Percentiles rank a stretch among this genome's conserved stretches.
These are phyloP conservation scores for Moesziomyces sp. DNA, from an alignment of 1,284 basidiomycete species.

Conservation along the genomic window DNA sequence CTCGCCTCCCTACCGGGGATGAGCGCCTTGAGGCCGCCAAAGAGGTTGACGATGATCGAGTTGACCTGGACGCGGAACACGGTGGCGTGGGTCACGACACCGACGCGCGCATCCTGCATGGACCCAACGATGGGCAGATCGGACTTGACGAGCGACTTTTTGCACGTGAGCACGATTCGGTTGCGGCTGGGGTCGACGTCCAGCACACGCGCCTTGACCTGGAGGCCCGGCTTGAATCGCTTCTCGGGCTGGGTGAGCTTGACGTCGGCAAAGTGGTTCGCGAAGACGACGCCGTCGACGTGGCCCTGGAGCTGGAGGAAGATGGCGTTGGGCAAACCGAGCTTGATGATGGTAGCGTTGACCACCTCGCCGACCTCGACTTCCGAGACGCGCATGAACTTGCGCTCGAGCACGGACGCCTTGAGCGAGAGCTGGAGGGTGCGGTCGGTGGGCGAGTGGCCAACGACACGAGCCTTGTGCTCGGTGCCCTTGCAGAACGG, in stretches of 20 bases:
- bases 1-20: slow-evolving; percentile 71
- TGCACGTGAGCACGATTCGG: slow-evolving; percentile 87
- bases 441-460: slow-evolving; percentile 87
- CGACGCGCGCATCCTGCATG: slow-evolving; percentile 76
- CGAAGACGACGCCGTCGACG: slow-evolving; percentile 88
- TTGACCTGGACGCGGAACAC: slow-evolving; percentile 71
- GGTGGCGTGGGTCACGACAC: slow-evolving; percentile 82
- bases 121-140: slow-evolving; percentile 73
- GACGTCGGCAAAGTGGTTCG: slow-evolving; percentile 89
- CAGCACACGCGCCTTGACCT: slow-evolving; percentile 89
- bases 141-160: slow-evolving; percentile 89
- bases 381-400: slow-evolving; percentile 86
- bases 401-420: slow-evolving; percentile 83
- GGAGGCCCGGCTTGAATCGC: slow-evolving; percentile 85
- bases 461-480: slow-evolving; percentile 89
- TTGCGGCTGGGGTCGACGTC: slow-evolving; percentile 83
- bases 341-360: slow-evolving; percentile 52
- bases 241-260: slow-evolving; percentile 77
- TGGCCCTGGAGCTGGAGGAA: slow-evolving; percentile 63
- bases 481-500: slow-evolving; percentile 54
- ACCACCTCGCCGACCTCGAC: slow-evolving; percentile 70
- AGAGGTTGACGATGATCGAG: slow-evolving; percentile 69
- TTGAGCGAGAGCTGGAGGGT: slow-evolving; percentile 87
- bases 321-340: slow-evolving; percentile 59
- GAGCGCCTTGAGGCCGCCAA: slow-evolving; percentile 85